Percentiles rank a stretch among this genome's conserved stretches.
phyloP scores from a whole-genome alignment of 192 early-diverging fungal species.

The Entomortierella lignicola region DNA sequence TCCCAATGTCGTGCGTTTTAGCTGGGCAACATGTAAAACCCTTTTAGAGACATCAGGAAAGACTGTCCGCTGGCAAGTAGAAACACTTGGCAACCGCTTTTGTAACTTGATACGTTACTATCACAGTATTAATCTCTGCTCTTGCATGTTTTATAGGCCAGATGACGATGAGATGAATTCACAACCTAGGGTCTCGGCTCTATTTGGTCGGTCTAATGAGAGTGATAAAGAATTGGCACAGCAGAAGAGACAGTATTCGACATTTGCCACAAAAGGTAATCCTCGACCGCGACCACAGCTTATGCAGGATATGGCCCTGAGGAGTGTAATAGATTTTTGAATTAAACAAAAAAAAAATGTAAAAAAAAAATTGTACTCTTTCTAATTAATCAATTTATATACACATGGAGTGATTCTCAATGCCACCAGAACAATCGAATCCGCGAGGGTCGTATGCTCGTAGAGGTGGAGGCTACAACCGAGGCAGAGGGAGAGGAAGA shows the following conservation, averaged over 20 bases:
- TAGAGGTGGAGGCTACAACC: conserved; percentile 20
- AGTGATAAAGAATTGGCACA: conserved; percentile 10
- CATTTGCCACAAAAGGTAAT: conserved; percentile 17
- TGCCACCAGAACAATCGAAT: conserved; percentile 32
- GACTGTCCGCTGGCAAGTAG: conserved; percentile 65
- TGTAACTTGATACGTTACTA: neutral
- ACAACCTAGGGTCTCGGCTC: conserved; percentile 37
- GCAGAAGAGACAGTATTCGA: conserved; percentile 37
- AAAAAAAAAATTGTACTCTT: neutral
- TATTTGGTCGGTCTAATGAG: conserved; percentile 20
- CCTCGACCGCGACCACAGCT: conserved; percentile 45
- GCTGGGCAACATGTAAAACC: conserved; percentile 90
- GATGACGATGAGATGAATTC: conserved; percentile 36
- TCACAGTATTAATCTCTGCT: neutral
- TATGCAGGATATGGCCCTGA: conserved; percentile 48
- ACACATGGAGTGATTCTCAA: conserved; percentile 16
- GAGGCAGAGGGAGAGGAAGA: conserved; percentile 15
- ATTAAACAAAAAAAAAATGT: conserved; percentile 5
- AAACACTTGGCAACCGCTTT: neutral
- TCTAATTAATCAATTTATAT: neutral
- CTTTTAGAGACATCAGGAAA: conserved; percentile 72
- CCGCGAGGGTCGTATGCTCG: conserved; percentile 19
- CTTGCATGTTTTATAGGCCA: conserved; percentile 8
- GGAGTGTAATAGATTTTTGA: conserved; percentile 37
- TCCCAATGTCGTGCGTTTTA: conserved; percentile 92